Base-by-base conservation (phyloP, 345 rosid genomes). In the Salix viminalis region DNA sequence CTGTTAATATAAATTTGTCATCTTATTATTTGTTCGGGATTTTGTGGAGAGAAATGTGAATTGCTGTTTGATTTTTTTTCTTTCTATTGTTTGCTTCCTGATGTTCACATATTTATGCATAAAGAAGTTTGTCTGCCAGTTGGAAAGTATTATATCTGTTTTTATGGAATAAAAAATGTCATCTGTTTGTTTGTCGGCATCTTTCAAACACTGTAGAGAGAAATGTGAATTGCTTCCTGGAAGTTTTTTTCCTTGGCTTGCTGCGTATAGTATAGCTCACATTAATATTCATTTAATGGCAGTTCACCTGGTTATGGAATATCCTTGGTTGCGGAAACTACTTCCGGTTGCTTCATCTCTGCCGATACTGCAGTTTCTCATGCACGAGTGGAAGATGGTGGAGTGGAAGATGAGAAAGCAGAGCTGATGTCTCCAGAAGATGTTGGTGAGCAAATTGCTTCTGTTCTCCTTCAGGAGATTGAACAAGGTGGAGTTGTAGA, bases 401-500 rank as follows among this genome's bases (percentile, higher is more conserved):
- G 86, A 60, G 78, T 89, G 56, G 97, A 90, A 36, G 89, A 62
- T 36, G 88, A 89, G 79, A 91, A 84, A 84, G 76, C 84, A 84
- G 90, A 87, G 44, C 74, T 91, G 81, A 74, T 36, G 50, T 93
- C 97, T 73, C 87, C 95, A 6, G 91, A 86, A 76, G 91, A 88
- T 74, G 90, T 96, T n/a, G 98, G 97, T 8, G 90, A 80, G 86
- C 88, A 90, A 78, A 80, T 85, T 79, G 98, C 97, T 61, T 87
- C 94, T n/a, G 70, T 86, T 89, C 94, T 96, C 66, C 98, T 94
- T 68, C 83, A 89, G 26, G 97, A 96, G 89, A 85, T 96, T 77
- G 95, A 89, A 82, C 93, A 87, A 79, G 97, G 98, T 42, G 99
- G 99, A 79, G 97, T 96, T 50, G 97, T 94, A 60, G 98, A 96